These are phyloP conservation scores for Casaregolazyma suthepensis DNA, from an alignment of 1,139 yeast species.

Conservation along the genomic window DNA sequence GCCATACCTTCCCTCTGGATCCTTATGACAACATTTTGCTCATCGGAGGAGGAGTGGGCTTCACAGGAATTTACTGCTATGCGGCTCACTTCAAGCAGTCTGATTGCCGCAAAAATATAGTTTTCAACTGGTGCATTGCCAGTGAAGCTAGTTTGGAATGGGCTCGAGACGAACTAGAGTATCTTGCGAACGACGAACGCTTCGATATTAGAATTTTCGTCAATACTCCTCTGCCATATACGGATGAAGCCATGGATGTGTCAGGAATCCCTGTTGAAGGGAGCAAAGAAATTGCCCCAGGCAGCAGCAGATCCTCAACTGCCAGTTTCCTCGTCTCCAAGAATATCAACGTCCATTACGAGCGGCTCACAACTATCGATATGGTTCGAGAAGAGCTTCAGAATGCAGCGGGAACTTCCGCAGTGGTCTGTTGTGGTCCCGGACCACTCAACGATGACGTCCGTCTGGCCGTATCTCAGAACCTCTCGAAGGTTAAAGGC, in stretches of 20 bases:
- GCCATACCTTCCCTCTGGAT: slow-evolving; percentile 46
- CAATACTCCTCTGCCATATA: neutral
- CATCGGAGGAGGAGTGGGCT: slow-evolving; percentile 63
- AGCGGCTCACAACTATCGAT: slow-evolving; percentile 5
- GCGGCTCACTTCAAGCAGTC: slow-evolving; percentile 15
- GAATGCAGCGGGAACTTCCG: slow-evolving; percentile 12
- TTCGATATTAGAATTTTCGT: slow-evolving; percentile 14
- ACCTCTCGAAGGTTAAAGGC: slow-evolving; percentile 28
- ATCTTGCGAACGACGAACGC: slow-evolving; percentile 10
- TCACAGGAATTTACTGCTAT: slow-evolving; percentile 43
- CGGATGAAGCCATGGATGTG: neutral
- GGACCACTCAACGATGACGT: slow-evolving; percentile 24
- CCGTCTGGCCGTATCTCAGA: slow-evolving; percentile 38
- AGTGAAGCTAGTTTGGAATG: slow-evolving; percentile 15
- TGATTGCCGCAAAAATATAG: slow-evolving; percentile 25
- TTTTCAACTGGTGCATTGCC: slow-evolving; percentile 19
- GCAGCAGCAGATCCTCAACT: slow-evolving; percentile 21
- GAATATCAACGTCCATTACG: slow-evolving; percentile 10
- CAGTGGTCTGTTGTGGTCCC: slow-evolving; percentile 22
- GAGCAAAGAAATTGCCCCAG: neutral
- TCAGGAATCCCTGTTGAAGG: neutral
- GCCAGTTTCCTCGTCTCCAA: slow-evolving; percentile 34
- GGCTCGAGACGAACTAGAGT: slow-evolving; percentile 18
- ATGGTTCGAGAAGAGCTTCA: slow-evolving; percentile 9
- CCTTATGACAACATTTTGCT: slow-evolving; percentile 47